Percentiles rank a stretch among this genome's conserved stretches.
Evolutionary conservation across 345 rosid genomes (phyloP).

Genomic region (Citrus glauca): DNA sequence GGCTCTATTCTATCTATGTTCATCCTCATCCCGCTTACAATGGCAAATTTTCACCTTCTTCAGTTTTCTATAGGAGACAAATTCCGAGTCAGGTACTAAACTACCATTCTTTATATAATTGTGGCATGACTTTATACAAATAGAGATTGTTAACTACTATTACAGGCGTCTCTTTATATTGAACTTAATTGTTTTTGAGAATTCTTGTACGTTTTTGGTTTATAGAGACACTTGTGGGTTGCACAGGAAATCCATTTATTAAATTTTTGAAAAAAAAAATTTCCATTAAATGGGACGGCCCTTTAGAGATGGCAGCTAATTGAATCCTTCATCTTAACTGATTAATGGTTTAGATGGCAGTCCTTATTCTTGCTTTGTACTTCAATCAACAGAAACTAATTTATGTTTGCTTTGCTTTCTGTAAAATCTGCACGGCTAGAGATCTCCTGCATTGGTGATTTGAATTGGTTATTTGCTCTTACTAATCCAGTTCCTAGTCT

Average conservation of each 20-base stretch:
- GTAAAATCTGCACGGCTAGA: background rate
- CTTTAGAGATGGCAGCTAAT: background rate
- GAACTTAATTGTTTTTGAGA: background rate
- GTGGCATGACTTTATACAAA: background rate
- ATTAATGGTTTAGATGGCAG: too few species aligned
- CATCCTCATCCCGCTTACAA: conserved; percentile 66
- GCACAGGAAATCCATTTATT: too few species aligned
- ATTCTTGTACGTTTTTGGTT: background rate
- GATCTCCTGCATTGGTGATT: background rate
- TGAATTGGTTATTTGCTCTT: background rate
- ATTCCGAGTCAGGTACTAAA: conserved; percentile 87
- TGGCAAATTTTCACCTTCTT: conserved; percentile 41
- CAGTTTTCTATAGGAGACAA: conserved; percentile 70
- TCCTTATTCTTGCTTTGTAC: background rate
- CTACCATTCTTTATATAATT: background rate
- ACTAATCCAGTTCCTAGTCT: background rate
- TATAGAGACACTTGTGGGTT: background rate
- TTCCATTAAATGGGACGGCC: too few species aligned
- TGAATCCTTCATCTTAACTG: background rate
- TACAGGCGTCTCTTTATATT: background rate
- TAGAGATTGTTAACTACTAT: background rate
- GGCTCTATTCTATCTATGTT: conserved; percentile 63
- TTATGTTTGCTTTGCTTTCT: background rate
- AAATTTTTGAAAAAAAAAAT: too few species aligned
- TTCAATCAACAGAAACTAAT: background rate